phyloP scores from a whole-genome alignment of 2,329 filamentous ascomycete species.

The Bisporella sp. region DNA sequence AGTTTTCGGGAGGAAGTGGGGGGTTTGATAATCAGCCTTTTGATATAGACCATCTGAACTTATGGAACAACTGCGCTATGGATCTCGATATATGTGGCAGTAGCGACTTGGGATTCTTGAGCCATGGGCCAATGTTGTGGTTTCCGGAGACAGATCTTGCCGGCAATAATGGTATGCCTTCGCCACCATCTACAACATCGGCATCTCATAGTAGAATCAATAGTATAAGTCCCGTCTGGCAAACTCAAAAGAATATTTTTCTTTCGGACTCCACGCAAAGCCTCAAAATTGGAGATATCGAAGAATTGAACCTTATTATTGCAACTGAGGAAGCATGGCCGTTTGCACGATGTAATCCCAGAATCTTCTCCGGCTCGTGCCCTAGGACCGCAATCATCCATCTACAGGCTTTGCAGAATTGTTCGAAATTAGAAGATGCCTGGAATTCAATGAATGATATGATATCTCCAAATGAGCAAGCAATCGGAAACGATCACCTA shows the following conservation, averaged over 20 bases:
- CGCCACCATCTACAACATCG: conserved; percentile 5
- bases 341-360: conserved; percentile 42
- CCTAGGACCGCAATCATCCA: conserved; percentile 44
- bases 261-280: conserved; percentile 1
- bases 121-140: conserved; percentile 1
- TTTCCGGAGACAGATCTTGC: conserved; percentile 1
- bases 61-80: conserved; percentile 38
- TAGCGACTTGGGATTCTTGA: neutral
- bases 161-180: conserved; percentile 2
- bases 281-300: conserved; percentile 31
- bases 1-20: conserved; percentile 22
- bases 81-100: conserved; percentile 32
- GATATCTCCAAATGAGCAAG: conserved; percentile 13
- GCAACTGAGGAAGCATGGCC: conserved; percentile 44
- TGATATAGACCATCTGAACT: conserved; percentile 36
- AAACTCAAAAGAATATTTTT: conserved; percentile 1
- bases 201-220: conserved; percentile 7
- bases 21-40: conserved; percentile 29
- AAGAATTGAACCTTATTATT: conserved; percentile 40
- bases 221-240: conserved; percentile 5
- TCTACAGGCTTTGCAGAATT: conserved; percentile 43
- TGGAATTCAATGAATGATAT: conserved; percentile 39
- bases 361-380: conserved; percentile 37
- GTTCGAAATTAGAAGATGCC: conserved; percentile 39
- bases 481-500: conserved; percentile 14